Base-by-base conservation (phyloP, 768 basidiomycete genomes). In the Suillus tomentosus region DNA sequence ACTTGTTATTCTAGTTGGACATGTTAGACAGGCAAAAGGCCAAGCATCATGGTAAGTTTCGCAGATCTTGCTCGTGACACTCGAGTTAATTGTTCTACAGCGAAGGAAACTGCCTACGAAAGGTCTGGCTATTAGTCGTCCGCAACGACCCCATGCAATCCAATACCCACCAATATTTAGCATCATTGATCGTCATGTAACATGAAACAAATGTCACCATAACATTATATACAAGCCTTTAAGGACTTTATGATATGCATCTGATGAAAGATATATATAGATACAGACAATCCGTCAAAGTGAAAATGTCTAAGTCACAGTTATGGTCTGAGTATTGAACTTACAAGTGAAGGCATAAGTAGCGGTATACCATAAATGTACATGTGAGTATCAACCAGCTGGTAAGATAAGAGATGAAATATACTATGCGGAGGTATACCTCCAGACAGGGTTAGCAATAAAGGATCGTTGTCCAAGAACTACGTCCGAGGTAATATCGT, bases 11-110 rank as follows among this genome's bases (percentile, higher is more conserved):
- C 15, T 56, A 79, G 76, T 80, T 85, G 36, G 81, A 86, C 71
- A 79, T 72, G 40, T 17, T 84, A 47, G 83, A 85, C 69, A 71
- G 56, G 40, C 68, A 78, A 71, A 80, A 77, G 71, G 80, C 79
- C 27, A 82, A 84, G 71, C 64, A 71, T 45, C 53, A 77, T 0
- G 81, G 80, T 78, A 55, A 69, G 71, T 27, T 19, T 31, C 19
- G 14, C 22, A 10, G 47, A 37, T 31, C 36, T 34, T 42, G 6
- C 17, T 13, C 22, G 4, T 50, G 9, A 39, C 34, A 36, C 22
- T 34, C 31, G 8, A 36, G n/a, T 27, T 17, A 11, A 48, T 45
- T 19, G 19, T 43, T 39, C n/a, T 39, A 22, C 37, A 71, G 70
- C 68, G 43, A 67, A 69, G 34, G 51, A 63, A 4, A 11, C 57